Percentiles rank a stretch among this genome's conserved stretches.
These are phyloP conservation scores for Lachancea kluyveri DNA, from an alignment of 805 yeast species.

Conservation along the genomic window DNA sequence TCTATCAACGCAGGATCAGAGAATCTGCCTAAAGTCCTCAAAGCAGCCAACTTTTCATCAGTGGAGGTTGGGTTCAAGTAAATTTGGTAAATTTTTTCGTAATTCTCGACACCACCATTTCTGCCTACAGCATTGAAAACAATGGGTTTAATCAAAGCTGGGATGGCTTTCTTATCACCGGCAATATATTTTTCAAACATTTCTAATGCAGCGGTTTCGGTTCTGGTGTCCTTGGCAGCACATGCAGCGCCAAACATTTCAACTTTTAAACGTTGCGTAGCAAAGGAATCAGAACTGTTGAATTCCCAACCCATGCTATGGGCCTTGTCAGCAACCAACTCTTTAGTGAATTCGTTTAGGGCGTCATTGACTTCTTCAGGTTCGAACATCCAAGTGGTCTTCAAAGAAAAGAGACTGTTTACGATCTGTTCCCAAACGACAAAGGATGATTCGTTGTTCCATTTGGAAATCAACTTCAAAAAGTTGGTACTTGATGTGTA, in stretches of 20 bases:
- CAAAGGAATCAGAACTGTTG: slow-evolving; percentile 46
- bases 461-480: slow-evolving; percentile 50
- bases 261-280: slow-evolving; percentile 61
- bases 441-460: slow-evolving; percentile 55
- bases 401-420: slow-evolving; percentile 41
- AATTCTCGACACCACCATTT: slow-evolving; percentile 54
- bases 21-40: slow-evolving; percentile 63
- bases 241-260: slow-evolving; percentile 57
- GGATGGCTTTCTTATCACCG: slow-evolving; percentile 64
- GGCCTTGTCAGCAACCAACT: slow-evolving; percentile 50
- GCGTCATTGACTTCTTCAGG: slow-evolving; percentile 40
- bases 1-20: slow-evolving; percentile 44
- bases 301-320: slow-evolving; percentile 62
- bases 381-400: slow-evolving; percentile 52
- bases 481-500: slow-evolving; percentile 55
- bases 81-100: slow-evolving; percentile 53
- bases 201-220: slow-evolving; percentile 40
- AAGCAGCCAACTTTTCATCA: slow-evolving; percentile 66
- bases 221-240: slow-evolving; percentile 41
- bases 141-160: slow-evolving; percentile 65
- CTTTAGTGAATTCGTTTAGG: slow-evolving; percentile 45
- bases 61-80: slow-evolving; percentile 53
- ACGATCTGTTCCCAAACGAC: slow-evolving; percentile 65
- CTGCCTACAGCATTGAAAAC: slow-evolving; percentile 64
- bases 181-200: slow-evolving; percentile 47